Conservation (phyloP, 164 flowering plant genomes). For the Santalum album region DNA sequence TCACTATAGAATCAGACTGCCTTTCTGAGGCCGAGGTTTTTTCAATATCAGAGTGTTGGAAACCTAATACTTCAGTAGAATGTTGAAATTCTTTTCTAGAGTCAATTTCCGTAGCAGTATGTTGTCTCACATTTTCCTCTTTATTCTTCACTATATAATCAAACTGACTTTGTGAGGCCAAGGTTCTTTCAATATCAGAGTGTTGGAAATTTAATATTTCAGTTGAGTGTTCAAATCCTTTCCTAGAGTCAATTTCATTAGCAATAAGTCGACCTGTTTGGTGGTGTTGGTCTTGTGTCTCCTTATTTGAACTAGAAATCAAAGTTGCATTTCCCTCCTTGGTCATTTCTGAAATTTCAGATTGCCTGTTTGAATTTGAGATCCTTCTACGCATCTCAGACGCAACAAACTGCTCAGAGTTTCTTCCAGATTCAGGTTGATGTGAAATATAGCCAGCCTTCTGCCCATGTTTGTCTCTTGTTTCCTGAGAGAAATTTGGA, state of each 20-base stretch:
- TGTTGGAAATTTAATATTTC: constrained; percentile 11
- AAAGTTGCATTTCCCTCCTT: constrained; percentile 20
- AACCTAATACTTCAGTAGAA: constrained; percentile 14
- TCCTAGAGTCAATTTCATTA: constrained; percentile 11
- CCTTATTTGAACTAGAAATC: constrained; percentile 17
- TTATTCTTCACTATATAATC: constrained; percentile 14
- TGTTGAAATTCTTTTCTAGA: constrained; percentile 19
- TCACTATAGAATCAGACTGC: constrained; percentile 13
- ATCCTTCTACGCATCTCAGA: constrained; percentile 19
- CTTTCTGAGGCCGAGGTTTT: constrained; percentile 12
- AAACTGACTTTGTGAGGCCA: constrained; percentile 13
- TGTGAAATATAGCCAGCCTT: not conserved
- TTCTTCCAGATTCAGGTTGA: constrained; percentile 14
- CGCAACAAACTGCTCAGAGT: constrained; percentile 16
- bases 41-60: constrained; percentile 4
- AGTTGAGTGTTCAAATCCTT: constrained; percentile 17
- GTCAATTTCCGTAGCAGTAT: too few relatives aligned
- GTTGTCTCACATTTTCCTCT: constrained; percentile 23
- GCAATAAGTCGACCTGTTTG: constrained; percentile 14
- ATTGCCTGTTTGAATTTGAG: constrained; percentile 20
- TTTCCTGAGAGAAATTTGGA: constrained; percentile 14
- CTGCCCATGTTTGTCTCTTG: not conserved
- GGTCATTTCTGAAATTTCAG: constrained; percentile 25
- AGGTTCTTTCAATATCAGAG: constrained; percentile 7
- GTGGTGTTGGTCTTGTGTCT: constrained; percentile 14